A percentile compares a stretch with the other conserved stretches of the same genome.
Conservation (phyloP, 2,329 filamentous ascomycete species). For the Purpureocillium takamizusanense region DNA sequence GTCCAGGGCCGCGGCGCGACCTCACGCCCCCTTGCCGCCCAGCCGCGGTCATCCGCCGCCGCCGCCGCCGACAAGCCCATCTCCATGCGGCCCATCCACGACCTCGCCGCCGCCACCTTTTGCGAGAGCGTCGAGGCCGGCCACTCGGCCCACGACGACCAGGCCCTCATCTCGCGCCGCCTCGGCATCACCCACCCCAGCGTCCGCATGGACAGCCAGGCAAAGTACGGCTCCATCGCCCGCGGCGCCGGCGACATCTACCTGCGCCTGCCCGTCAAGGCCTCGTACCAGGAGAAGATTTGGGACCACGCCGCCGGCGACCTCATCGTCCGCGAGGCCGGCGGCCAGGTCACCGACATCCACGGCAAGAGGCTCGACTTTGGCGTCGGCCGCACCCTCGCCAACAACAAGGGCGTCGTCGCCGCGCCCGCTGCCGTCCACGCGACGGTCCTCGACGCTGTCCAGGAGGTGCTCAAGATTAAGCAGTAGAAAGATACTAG, state of each 20-base stretch:
- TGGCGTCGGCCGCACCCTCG: constrained; percentile 73
- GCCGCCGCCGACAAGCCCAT: constrained; percentile 55
- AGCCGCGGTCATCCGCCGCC: too few relatives aligned
- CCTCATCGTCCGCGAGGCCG: constrained; percentile 87
- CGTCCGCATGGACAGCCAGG: constrained; percentile 95
- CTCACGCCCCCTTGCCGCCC: constrained; percentile 65
- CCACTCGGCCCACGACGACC: constrained; percentile 83
- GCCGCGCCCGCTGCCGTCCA: constrained; percentile 76
- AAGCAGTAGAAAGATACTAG: constrained; percentile 21
- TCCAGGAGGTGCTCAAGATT: constrained; percentile 63
- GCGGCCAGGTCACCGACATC: constrained; percentile 84
- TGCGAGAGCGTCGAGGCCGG: constrained; percentile 94
- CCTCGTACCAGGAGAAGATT: constrained; percentile 95
- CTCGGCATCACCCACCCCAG: constrained; percentile 84
- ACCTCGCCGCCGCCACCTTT: constrained; percentile 77
- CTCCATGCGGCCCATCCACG: constrained; percentile 66
- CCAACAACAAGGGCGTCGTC: constrained; percentile 87
- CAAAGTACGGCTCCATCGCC: constrained; percentile 94
- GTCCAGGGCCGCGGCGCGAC: constrained; percentile 70
- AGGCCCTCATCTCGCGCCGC: constrained; percentile 68
- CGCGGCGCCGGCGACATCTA: constrained; percentile 92
- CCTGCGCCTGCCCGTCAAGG: constrained; percentile 75
- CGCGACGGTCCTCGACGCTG: constrained; percentile 65
- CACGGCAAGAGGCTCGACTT: constrained; percentile 82
- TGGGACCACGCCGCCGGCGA: constrained; percentile 98